phyloP scores from a whole-genome alignment of 768 basidiomycete species.

The Podaxis sp. region DNA sequence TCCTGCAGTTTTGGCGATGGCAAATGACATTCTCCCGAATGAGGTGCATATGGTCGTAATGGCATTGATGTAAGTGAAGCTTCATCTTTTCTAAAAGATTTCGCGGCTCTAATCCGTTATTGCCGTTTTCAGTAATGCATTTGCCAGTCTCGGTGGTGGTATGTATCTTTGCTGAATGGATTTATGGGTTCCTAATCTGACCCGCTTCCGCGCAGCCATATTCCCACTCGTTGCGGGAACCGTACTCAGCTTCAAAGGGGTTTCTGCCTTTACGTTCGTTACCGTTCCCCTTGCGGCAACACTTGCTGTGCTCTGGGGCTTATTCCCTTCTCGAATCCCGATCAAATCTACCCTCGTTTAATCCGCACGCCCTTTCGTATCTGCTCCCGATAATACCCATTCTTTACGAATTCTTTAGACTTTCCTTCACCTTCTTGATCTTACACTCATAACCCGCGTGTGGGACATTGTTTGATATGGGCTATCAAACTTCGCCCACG shows the following conservation, averaged over 20 bases:
- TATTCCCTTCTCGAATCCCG: constrained; percentile 8
- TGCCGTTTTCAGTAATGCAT: constrained; percentile 13
- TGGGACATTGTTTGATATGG: neutral
- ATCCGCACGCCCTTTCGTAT: neutral
- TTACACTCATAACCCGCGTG: neutral
- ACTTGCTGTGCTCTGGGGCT: constrained; percentile 7
- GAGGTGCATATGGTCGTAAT: constrained; percentile 54
- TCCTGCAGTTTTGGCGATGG: constrained; percentile 43
- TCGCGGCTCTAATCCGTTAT: neutral
- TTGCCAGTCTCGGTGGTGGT: constrained; percentile 19
- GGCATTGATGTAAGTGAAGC: constrained; percentile 46
- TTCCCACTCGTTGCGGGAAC: constrained; percentile 51
- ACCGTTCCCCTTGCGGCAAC: constrained; percentile 37
- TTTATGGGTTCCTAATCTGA: neutral
- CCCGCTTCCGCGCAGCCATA: constrained; percentile 32
- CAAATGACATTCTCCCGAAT: constrained; percentile 45
- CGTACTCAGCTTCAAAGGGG: constrained; percentile 38
- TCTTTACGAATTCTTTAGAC: neutral
- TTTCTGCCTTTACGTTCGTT: constrained; percentile 40
- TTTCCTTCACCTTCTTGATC: neutral
- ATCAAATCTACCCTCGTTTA: neutral
- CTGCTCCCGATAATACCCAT: neutral
- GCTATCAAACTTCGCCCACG: no score
- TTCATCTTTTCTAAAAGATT: neutral
- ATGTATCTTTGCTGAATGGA: neutral